phyloP scores from a whole-genome alignment of 1,139 yeast genomes.

The Sugiyamaella pinicola region DNA sequence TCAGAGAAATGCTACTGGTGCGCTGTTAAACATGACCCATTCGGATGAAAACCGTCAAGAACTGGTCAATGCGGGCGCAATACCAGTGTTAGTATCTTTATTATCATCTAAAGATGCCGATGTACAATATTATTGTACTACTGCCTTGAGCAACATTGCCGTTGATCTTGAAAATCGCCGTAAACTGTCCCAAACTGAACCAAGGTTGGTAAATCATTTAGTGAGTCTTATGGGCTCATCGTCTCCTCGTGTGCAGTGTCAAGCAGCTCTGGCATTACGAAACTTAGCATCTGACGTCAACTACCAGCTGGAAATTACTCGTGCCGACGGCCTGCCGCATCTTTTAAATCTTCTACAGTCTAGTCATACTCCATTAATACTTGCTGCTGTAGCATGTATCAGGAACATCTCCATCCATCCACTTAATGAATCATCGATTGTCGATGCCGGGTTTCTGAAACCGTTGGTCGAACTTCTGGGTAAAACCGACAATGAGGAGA shows the following conservation, averaged over 20 bases:
- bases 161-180: slow-evolving; percentile 91
- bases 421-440: slow-evolving; percentile 88
- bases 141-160: slow-evolving; percentile 95
- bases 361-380: slow-evolving; percentile 85
- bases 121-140: slow-evolving; percentile 97
- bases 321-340: slow-evolving; percentile 94
- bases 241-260: slow-evolving; percentile 92
- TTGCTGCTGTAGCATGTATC: slow-evolving; percentile 98
- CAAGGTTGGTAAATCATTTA: slow-evolving; percentile 84
- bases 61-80: slow-evolving; percentile 96
- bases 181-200: slow-evolving; percentile 87
- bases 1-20: slow-evolving; percentile 98
- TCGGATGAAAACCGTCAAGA: slow-evolving; percentile 96
- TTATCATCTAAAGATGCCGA: slow-evolving; percentile 89
- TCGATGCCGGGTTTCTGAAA: slow-evolving; percentile 91
- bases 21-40: slow-evolving; percentile 95
- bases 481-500: slow-evolving; percentile 87
- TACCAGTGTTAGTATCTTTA: slow-evolving; percentile 91
- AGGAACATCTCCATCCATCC: slow-evolving; percentile 97
- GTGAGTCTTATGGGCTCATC: slow-evolving; percentile 92
- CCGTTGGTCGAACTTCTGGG: slow-evolving; percentile 87
- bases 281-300: slow-evolving; percentile 90
- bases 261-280: slow-evolving; percentile 93
- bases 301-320: slow-evolving; percentile 92
- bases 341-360: slow-evolving; percentile 84